phyloP scores from a whole-genome alignment of 2,329 filamentous ascomycete genomes.

The Chaetomium globosum region DNA sequence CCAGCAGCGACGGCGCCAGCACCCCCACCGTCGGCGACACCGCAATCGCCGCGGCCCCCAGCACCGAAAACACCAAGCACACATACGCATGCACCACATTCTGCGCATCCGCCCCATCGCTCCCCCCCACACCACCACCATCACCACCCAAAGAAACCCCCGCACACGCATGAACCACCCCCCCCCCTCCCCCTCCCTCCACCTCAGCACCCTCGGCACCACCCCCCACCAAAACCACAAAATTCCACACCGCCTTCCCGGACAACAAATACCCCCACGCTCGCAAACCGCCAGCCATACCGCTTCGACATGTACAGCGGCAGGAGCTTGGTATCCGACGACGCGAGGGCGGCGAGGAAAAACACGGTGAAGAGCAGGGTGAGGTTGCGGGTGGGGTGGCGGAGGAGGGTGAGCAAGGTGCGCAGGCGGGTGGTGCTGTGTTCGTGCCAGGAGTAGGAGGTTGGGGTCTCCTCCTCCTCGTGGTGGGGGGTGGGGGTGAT shows the following conservation, averaged over 20 bases:
- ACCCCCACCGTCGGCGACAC: constrained; percentile 46
- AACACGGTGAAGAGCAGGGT: constrained; percentile 49
- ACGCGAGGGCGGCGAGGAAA: constrained; percentile 53
- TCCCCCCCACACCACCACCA: neutral
- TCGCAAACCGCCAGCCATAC: constrained; percentile 51
- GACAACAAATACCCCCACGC: constrained; percentile 54
- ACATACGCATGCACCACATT: constrained; percentile 44
- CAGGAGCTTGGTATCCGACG: constrained; percentile 55
- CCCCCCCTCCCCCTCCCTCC: constrained; percentile 3
- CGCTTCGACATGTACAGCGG: constrained; percentile 55
- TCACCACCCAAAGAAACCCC: neutral
- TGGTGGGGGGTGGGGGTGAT: constrained; percentile 34
- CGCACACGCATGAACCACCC: neutral
- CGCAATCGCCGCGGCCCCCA: constrained; percentile 50
- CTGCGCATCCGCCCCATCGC: constrained; percentile 18
- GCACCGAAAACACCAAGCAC: constrained; percentile 45
- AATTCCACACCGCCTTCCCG: constrained; percentile 53
- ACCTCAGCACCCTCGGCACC: constrained; percentile 42
- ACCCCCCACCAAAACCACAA: constrained; percentile 49
- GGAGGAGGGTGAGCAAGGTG: constrained; percentile 35
- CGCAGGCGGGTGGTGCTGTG: constrained; percentile 39
- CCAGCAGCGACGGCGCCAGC: constrained; percentile 48
- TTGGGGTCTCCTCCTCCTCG: no score
- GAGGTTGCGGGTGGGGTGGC: constrained; percentile 43
- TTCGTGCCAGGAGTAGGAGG: constrained; percentile 37